Conservation (phyloP, 352 stramenopile species). For the Blastocystis hominis region DNA sequence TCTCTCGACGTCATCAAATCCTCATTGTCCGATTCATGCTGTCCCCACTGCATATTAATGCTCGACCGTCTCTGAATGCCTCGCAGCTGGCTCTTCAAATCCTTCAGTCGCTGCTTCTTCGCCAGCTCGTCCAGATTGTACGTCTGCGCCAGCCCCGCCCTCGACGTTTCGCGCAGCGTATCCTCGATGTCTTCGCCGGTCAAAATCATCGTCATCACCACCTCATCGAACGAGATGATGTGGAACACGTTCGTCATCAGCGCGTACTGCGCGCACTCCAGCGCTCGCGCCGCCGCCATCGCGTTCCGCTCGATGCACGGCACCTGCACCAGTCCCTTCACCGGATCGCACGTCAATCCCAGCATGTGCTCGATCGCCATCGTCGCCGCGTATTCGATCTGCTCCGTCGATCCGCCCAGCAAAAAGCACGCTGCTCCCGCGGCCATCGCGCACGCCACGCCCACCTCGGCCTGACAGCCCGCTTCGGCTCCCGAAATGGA, state of each 20-base stretch:
- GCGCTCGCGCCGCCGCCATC: slow-evolving; percentile 60
- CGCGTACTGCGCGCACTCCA: slow-evolving; percentile 58
- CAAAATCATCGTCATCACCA: slow-evolving; percentile 50
- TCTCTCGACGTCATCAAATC: not conserved
- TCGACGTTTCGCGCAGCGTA: slow-evolving; percentile 20
- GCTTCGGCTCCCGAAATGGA: slow-evolving; percentile 61
- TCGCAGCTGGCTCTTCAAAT: slow-evolving; percentile 22
- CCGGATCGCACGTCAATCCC: slow-evolving; percentile 60
- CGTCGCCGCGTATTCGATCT: slow-evolving; percentile 60
- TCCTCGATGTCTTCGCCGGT: slow-evolving; percentile 45
- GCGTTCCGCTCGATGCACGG: slow-evolving; percentile 62
- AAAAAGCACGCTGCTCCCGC: slow-evolving; percentile 55
- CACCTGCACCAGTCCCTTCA: slow-evolving; percentile 61
- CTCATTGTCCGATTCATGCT: not conserved
- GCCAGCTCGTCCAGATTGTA: slow-evolving; percentile 57
- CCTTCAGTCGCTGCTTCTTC: slow-evolving; percentile 17
- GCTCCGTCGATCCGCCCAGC: slow-evolving; percentile 58
- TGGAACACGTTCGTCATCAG: slow-evolving; percentile 49
- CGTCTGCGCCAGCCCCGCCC: slow-evolving; percentile 35
- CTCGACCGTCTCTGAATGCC: not conserved
- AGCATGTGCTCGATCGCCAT: slow-evolving; percentile 62
- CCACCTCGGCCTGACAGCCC: slow-evolving; percentile 61
- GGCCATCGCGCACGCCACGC: slow-evolving; percentile 60
- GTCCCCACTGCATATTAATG: slow-evolving; percentile 42
- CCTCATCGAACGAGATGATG: slow-evolving; percentile 51